Base-by-base conservation (phyloP, 106 monocot species). In the Dioscorea zingiberensis region DNA sequence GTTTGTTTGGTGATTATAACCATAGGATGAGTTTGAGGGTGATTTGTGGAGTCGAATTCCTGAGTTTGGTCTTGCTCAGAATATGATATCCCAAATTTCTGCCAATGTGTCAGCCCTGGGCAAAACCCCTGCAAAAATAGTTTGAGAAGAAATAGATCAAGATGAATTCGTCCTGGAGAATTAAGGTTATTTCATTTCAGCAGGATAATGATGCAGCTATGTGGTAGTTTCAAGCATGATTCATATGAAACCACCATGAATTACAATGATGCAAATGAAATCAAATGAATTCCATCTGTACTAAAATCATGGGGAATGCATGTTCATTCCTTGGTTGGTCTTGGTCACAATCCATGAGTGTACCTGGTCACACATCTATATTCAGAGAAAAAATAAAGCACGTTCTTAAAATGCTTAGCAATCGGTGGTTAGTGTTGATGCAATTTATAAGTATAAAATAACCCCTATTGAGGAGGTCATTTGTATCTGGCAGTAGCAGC, bases 81-180 rank as follows among this genome's bases (percentile, higher is more conserved):
- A 66, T 91, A 97, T 25, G 83, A 85, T 72, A 97, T 72, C 22
- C 95, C 95, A 65, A 73, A 88, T 59, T 88, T 97, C 72, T 91
- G 95, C 3, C 73, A 76, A 77, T 97, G 95, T 27, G 85, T 77
- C 59, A 97, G 71, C 47, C 85, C 88, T 51, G 74, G 80, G 63
- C 91, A 92, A 4, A 56, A 63, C 6, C 91, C 88, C 95, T 97
- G 69, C 26, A 51, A 55, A 66, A 68, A 44, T 27, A 5, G 16
- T 44, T 53, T 51, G 0, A 18, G 51, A 38, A 38, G 4, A 38
- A 38, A 38, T 8, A 7, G 1, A 38, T 38, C 38, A 38, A 38
- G 46, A 47, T 7, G 13, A 30, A 10, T 21, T 10, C 27, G 4
- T 49, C 15, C 19, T 14, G 18, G 21, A 21, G 32, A 21, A 10